Percentiles rank a stretch among this genome's conserved stretches.
These are phyloP conservation scores for Candida quercuum DNA, from an alignment of 805 yeast genomes.

Conservation along the genomic window DNA sequence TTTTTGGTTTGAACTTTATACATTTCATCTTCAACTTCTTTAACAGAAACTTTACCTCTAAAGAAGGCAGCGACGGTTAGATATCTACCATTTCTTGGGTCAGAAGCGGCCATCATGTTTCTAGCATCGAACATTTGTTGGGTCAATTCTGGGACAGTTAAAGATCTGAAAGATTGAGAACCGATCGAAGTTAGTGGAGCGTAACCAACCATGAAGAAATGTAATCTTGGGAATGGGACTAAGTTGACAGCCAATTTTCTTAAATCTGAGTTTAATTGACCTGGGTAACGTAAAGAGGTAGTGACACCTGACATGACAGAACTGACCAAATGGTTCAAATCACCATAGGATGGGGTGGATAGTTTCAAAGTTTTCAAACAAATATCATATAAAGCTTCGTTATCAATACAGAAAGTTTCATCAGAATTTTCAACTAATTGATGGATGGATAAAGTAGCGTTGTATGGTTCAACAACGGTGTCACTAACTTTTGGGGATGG, in stretches of 20 bases:
- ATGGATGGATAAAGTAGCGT: constrained; percentile 94
- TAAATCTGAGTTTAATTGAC: constrained; percentile 93
- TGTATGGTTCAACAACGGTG: constrained; percentile 97
- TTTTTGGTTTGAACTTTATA: constrained; percentile 90
- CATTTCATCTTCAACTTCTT: constrained; percentile 96
- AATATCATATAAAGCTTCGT: constrained; percentile 98
- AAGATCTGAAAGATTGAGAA: constrained; percentile 92
- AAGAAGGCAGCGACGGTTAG: constrained; percentile 97
- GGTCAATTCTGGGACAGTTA: constrained; percentile 91
- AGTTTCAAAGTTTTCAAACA: constrained; percentile 93
- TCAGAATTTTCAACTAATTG: constrained; percentile 97
- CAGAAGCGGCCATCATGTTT: constrained; percentile 99
- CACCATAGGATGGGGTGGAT: constrained; percentile 80
- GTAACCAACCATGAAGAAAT: constrained; percentile 97
- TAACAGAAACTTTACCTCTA: constrained; percentile 97
- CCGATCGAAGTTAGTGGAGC: constrained; percentile 92
- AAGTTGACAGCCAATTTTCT: constrained; percentile 98
- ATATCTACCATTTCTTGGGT: constrained; percentile 93
- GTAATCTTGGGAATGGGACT: constrained; percentile 99
- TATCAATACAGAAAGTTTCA: constrained; percentile 98
- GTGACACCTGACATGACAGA: constrained; percentile 98
- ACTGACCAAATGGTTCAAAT: constrained; percentile 88
- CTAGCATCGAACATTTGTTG: constrained; percentile 98
- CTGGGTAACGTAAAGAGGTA: constrained; percentile 95
- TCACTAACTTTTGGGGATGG: constrained; percentile 98